These are phyloP conservation scores for Linnemannia zychae DNA, from an alignment of 192 early-diverging fungal genomes.

Conservation along the genomic window DNA sequence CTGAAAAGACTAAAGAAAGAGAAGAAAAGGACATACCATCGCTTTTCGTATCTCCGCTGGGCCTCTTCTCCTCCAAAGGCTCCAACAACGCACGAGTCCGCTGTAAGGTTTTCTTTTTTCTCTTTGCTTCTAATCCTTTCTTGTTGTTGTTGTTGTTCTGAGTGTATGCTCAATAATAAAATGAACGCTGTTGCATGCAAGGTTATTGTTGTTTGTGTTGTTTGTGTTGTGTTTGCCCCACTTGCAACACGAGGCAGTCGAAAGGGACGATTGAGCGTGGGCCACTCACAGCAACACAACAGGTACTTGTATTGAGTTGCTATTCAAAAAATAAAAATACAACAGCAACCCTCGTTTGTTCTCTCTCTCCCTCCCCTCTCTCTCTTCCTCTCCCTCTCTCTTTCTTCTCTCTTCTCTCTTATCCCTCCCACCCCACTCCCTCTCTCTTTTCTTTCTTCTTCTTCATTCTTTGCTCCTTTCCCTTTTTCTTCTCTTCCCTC, in stretches of 20 bases:
- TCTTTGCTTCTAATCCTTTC: background rate
- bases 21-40: too few species aligned
- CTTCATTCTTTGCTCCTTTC: background rate
- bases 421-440: background rate
- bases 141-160: background rate
- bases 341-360: background rate
- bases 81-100: background rate
- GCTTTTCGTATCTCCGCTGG: background rate
- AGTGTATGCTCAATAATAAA: background rate
- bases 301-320: background rate
- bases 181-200: conserved; percentile 8
- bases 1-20: too few species aligned
- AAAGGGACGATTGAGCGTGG: background rate
- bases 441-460: background rate
- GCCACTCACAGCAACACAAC: background rate
- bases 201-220: background rate
- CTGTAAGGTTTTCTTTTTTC: background rate
- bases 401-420: background rate
- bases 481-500: background rate
- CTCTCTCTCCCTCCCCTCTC: background rate
- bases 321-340: background rate
- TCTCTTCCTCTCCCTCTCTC: background rate
- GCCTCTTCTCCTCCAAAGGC: background rate
- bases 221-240: background rate
- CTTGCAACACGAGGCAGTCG: background rate